Percentiles rank a stretch among this genome's conserved stretches.
Conservation (phyloP, 1,284 basidiomycete species). For the Heliocybe sulcata region DNA sequence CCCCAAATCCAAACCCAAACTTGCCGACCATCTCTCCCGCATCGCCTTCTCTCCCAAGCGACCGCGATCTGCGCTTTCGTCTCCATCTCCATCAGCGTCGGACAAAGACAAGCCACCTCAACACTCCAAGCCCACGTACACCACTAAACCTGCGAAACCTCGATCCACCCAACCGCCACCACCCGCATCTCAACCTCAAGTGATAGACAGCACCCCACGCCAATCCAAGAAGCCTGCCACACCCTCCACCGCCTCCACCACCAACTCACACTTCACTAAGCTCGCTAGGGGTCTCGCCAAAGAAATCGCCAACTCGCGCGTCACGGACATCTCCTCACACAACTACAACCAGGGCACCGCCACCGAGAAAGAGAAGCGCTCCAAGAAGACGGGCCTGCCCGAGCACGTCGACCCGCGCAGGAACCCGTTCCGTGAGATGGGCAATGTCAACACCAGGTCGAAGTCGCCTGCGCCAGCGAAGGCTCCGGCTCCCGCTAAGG, state of each 20-base stretch:
- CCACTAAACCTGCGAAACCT: background rate
- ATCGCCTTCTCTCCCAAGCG: slow-evolving; percentile 66
- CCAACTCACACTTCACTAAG: slow-evolving; percentile 46
- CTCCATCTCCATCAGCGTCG: slow-evolving; percentile 9
- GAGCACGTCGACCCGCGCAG: slow-evolving; percentile 6
- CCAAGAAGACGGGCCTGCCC: background rate
- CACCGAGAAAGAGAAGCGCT: slow-evolving; percentile 8
- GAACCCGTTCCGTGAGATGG: slow-evolving; percentile 13
- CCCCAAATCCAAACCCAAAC: slow-evolving; percentile 53
- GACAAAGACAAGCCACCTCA: slow-evolving; percentile 10
- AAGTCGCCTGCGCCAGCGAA: too few species aligned
- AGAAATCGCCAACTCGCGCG: slow-evolving; percentile 47
- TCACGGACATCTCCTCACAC: too few species aligned
- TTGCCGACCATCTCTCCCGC: slow-evolving; percentile 58
- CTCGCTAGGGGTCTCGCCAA: slow-evolving; percentile 46
- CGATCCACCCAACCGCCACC: slow-evolving; percentile 2
- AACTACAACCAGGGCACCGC: slow-evolving; percentile 15
- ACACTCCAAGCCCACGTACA: slow-evolving; percentile 10
- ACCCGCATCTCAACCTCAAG: slow-evolving; percentile 10
- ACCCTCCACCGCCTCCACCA: slow-evolving; percentile 38
- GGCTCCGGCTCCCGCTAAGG: background rate
- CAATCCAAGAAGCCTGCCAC: slow-evolving; percentile 17
- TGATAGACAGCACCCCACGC: slow-evolving; percentile 10
- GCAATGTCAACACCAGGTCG: too few species aligned
- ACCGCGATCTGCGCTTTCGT: slow-evolving; percentile 42